Evolutionary conservation across 2,329 filamentous ascomycete genomes (phyloP).

Genomic region (Alternaria atra): DNA sequence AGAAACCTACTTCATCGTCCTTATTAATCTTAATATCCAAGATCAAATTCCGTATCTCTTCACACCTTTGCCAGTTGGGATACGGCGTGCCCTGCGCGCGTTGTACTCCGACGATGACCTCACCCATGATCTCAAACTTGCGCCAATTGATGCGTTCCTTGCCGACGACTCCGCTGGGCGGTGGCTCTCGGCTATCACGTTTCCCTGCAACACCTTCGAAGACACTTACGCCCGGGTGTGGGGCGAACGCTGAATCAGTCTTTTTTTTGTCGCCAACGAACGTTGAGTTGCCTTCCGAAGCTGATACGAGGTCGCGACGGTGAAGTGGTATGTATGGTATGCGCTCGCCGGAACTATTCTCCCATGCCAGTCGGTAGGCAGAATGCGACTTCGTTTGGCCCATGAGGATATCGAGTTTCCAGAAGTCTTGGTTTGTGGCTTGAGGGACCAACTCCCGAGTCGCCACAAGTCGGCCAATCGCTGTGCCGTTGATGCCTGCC

Average conservation of each 20-base stretch:
- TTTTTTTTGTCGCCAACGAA: constrained; percentile 70
- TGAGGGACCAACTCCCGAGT: constrained; percentile 79
- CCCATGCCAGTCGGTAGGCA: constrained; percentile 96
- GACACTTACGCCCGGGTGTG: constrained; percentile 48
- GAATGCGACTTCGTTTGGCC: constrained; percentile 90
- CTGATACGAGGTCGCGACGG: constrained; percentile 86
- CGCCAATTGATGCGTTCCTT: constrained; percentile 89
- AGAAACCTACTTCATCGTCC: constrained; percentile 80
- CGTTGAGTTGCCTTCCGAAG: constrained; percentile 90
- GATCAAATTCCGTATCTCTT: constrained; percentile 76
- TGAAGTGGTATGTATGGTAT: constrained; percentile 95
- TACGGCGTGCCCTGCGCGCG: constrained; percentile 89
- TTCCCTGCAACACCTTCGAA: constrained; percentile 41
- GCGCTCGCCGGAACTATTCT: constrained; percentile 87
- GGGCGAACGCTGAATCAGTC: constrained; percentile 36
- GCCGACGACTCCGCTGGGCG: constrained; percentile 46
- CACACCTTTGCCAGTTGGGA: constrained; percentile 72
- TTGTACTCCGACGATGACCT: constrained; percentile 89
- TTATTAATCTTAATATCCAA: constrained; percentile 82
- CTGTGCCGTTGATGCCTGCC: constrained; percentile 87
- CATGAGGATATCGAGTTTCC: constrained; percentile 91
- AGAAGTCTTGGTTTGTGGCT: constrained; percentile 81
- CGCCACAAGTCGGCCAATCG: constrained; percentile 82
- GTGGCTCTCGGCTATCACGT: constrained; percentile 53
- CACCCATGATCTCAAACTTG: constrained; percentile 96